Base-by-base conservation (phyloP, 164 flowering plant species). In the Taxillus chinensis region DNA sequence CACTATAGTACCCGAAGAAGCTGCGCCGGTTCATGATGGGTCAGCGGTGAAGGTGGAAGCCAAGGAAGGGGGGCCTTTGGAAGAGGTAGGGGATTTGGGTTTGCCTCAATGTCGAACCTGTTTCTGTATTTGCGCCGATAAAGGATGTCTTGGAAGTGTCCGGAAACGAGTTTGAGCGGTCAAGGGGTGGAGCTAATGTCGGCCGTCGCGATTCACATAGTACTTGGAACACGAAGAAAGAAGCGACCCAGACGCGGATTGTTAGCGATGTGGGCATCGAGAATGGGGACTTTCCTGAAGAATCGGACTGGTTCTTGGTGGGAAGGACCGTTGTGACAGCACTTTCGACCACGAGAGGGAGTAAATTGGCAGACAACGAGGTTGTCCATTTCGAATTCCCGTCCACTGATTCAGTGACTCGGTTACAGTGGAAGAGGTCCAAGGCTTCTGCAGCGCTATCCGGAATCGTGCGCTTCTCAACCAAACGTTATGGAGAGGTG, bases 401-500 rank as follows among this genome's bases (percentile, higher is more conserved):
- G 37, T 48, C 73, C 3, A 0, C 38, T 1, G 46, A 38, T 39
- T 41, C 56, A 10, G 62, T 40, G 38, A 54, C 7, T 55, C 62
- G 55, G 54, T 13, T 14, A 7, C 62, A 55, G 12, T 68, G 63
- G 67, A 53, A 15, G 13, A 67, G 62, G 38, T 37, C 43, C 8
- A 71, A 58, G 61, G 63, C 76, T 56, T 70, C 59, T 40, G 38
- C 48, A 27, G 76, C 76, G 0, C 55, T 67, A 2, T 74, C 79
- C 2, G 75, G 67, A 38, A 85, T 89, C 55, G 85, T 89, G 59
- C 84, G 96, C 39, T 83, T 89, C 71, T 83, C 84, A 6, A 86
- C 90, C 11, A 86, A 81, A 64, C 69, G 89, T 62, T 68, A 37
- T 11, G 89, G 93, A 65, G 91, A 89, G 93, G 92, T 85, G 70